Conservation (phyloP, 768 basidiomycete genomes). For the Phlebiopsis flavidoalba region DNA sequence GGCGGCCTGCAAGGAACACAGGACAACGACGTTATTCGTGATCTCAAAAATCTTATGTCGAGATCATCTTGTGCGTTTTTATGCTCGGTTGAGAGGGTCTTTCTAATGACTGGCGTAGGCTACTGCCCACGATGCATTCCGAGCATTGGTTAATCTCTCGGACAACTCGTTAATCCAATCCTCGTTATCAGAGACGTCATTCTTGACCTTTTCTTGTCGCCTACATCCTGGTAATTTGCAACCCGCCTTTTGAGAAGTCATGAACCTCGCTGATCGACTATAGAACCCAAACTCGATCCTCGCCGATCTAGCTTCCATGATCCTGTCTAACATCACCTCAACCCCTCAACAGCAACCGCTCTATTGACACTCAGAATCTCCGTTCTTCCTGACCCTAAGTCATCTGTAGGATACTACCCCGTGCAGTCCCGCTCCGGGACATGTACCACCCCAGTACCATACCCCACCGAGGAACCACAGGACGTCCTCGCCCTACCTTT, state of each 20-base stretch:
- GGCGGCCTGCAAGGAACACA: conserved; percentile 54
- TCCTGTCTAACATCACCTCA: conserved; percentile 89
- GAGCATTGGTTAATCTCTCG: conserved; percentile 89
- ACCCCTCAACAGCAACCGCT: conserved; percentile 61
- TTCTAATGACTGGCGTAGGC: conserved; percentile 40
- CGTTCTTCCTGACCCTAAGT: conserved; percentile 45
- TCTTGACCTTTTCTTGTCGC: conserved; percentile 80
- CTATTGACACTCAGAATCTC: conserved; percentile 64
- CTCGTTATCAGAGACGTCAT: conserved; percentile 64
- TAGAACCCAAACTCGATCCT: conserved; percentile 89
- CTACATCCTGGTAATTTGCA: conserved; percentile 77
- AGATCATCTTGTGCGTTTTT: conserved; percentile 68
- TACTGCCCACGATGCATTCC: conserved; percentile 91
- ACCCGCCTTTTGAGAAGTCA: background rate
- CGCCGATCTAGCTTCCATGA: conserved; percentile 94
- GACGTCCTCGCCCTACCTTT: conserved; percentile 69
- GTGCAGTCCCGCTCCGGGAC: conserved; percentile 78
- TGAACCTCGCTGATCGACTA: background rate
- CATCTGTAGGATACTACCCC: conserved; percentile 61
- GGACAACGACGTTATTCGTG: conserved; percentile 67
- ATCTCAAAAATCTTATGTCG: conserved; percentile 84
- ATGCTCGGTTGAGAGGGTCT: background rate
- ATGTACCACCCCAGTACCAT: conserved; percentile 66
- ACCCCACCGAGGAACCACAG: conserved; percentile 48
- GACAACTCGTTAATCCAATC: conserved; percentile 69